These are phyloP conservation scores for Termitomyces sp. DNA, from an alignment of 768 basidiomycete species.

Conservation along the genomic window DNA sequence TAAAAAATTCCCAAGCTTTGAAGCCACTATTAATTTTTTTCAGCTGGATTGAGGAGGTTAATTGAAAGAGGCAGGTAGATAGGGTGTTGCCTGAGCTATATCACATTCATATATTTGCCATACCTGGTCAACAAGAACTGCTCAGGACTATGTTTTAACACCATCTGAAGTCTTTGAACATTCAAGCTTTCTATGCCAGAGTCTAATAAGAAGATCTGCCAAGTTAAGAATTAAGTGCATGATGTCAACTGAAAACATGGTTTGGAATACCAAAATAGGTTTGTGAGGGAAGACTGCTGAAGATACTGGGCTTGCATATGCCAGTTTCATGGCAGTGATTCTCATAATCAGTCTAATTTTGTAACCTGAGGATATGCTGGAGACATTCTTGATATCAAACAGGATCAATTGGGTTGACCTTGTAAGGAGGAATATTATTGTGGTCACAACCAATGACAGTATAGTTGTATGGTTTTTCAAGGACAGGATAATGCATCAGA, in stretches of 20 bases:
- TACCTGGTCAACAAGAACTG: conserved; percentile 19
- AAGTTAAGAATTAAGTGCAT: conserved; percentile 42
- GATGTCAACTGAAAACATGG: conserved; percentile 29
- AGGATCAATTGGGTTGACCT: conserved; percentile 1
- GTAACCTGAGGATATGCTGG: too few species aligned
- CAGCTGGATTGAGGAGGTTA: conserved; percentile 36
- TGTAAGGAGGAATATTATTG: conserved; percentile 8
- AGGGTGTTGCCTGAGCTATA: conserved; percentile 26
- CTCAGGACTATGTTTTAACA: conserved; percentile 25
- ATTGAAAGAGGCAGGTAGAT: conserved; percentile 38
- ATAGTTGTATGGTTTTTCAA: conserved; percentile 17
- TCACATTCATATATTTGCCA: conserved; percentile 33
- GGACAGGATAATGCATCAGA: conserved; percentile 19
- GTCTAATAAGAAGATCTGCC: conserved; percentile 28
- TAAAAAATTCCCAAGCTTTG: conserved; percentile 19
- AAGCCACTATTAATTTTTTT: conserved; percentile 34
- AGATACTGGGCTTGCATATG: conserved; percentile 32
- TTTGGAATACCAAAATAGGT: conserved; percentile 23
- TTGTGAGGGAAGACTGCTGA: conserved; percentile 21
- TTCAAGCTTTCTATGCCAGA: conserved; percentile 30
- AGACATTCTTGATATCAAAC: too few species aligned
- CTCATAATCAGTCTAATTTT: conserved; percentile 12
- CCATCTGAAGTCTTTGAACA: conserved; percentile 14
- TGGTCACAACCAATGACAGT: conserved; percentile 19
- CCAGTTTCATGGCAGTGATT: conserved; percentile 23